Evolutionary conservation across 352 stramenopile genomes (phyloP), one percentile per base, ranked within the genome.

Genomic region (Globisporangium paddicum): DNA sequence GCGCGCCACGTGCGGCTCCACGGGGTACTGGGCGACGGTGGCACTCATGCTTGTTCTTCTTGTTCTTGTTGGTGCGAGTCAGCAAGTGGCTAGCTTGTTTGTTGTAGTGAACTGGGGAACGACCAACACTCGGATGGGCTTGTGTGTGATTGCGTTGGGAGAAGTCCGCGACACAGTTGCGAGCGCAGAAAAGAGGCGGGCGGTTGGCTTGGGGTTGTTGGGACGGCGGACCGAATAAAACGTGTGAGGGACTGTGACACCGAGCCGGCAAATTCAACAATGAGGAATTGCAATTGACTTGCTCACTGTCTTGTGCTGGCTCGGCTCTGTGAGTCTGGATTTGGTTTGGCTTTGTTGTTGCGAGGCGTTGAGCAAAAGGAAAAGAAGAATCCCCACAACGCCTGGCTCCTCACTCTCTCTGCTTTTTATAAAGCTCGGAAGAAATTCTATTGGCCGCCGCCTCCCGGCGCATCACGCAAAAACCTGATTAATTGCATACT

Each of bases 1-100:
- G 45, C 75, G 73, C 38, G 79, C 47, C 26, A 71, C 71, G 34
- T 68, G 73, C 14, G 79, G 71, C 60, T 82, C 75, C 2, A 93
- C 62, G 10, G 82, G 84, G 68, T 91, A 91, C 63, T 91, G 82
- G 18, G 83, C 84, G 48, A 93, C 81, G 34, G 82, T 92, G 14
- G 84, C 84, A 62, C 82, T 93, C 84, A 93, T 93, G 13, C 8
- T 35, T 34, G 16, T 37, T 18, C 2, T 50, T 34, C 30, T 54
- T 37, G 37, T 40, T 47, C 49, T 48, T 55, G 28, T 38, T 44
- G 21, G 38, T 38, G 38, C 25, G n/a, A 45, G 52, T 34, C 35
- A 46, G 50, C 47, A 53, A 53, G 19, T 56, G 28, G 18, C 18
- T 47, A 28, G 41, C 9, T 47, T 51, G 25, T 18, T 50, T 49